Evolutionary conservation across 1,284 basidiomycete genomes (phyloP), one percentile per base, ranked within the genome.

Genomic region (Trametes polyzona): DNA sequence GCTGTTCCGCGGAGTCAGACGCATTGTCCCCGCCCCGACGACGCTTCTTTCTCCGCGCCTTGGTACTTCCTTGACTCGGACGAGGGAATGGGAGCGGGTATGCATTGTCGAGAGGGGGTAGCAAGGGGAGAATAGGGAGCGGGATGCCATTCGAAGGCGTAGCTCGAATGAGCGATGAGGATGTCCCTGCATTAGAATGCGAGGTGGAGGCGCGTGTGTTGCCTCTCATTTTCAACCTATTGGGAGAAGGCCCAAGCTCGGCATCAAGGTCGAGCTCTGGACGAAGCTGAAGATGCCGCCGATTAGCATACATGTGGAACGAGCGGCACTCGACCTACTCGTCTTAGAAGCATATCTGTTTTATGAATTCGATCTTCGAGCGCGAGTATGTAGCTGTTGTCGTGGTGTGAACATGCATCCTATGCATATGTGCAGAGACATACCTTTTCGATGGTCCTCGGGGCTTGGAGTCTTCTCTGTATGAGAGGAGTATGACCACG

Each of bases 401-500:
- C 7, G 17, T 12, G 40, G 26, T 24, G 6, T 56, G 64, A 41
- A 51, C 42, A 32, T 48, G 29, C 26, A 51, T 24, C 33, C 8
- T 5, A 53, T 5, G 6, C 17, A n/a, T 30, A 49, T 43, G 42
- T 27, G 53, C 51, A 35, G 44, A 14, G 21, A 78, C 78, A 69
- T 41, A 93, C 82, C 88, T 90, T 73, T 93, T 93, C 1, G 92
- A 85, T 12, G 92, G 92, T 0, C 92, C 91, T 57, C 92, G 81
- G 51, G 91, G 87, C 65, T 87, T 89, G 1, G 91, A 92, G 2
- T 79, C 79, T 68, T 88, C 87, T n/a, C 87, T 89, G 27, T 8
- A 14, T 14, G 8, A 37, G 47, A 55, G 16, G 33, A 27, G 27
- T 32, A 5, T 19, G 16, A 32, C 47, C 19, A 79, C n/a, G n/a